Evolutionary conservation across 2,329 filamentous ascomycete genomes (phyloP).

Genomic region (Neonectria sp.): DNA sequence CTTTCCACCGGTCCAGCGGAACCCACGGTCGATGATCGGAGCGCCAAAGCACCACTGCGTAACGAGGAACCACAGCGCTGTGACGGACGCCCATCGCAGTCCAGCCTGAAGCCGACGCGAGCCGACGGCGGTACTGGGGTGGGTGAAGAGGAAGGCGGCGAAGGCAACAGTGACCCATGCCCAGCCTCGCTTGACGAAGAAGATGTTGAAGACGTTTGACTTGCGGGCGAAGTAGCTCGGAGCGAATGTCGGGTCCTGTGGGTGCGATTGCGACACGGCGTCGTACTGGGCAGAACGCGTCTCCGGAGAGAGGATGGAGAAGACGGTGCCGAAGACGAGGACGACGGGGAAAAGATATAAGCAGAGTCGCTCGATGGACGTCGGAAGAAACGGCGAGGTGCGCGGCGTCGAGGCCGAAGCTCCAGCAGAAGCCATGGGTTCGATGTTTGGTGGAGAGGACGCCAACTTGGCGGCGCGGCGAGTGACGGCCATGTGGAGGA

Average conservation of each 20-base stretch:
- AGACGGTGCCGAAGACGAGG: conserved; percentile 86
- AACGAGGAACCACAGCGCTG: conserved; percentile 84
- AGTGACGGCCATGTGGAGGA: conserved; percentile 46
- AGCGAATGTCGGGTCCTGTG: conserved; percentile 66
- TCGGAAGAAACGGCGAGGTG: conserved; percentile 76
- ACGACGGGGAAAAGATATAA: conserved; percentile 83
- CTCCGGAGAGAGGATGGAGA: conserved; percentile 82
- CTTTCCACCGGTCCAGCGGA: conserved; percentile 88
- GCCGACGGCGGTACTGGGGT: conserved; percentile 67
- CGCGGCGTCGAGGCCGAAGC: conserved; percentile 50
- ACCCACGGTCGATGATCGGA: conserved; percentile 89
- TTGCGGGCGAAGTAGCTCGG: conserved; percentile 96
- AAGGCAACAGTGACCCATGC: conserved; percentile 88
- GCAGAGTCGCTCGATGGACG: conserved; percentile 74
- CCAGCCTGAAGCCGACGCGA: conserved; percentile 68
- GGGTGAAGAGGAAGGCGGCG: conserved; percentile 76
- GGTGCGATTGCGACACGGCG: conserved; percentile 73
- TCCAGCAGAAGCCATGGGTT: conserved; percentile 31
- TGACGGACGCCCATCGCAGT: conserved; percentile 80
- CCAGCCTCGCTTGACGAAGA: conserved; percentile 98
- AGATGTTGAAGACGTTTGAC: conserved; percentile 89
- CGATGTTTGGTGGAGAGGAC: conserved; percentile 19
- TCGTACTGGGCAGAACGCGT: conserved; percentile 77
- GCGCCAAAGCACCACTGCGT: conserved; percentile 99
- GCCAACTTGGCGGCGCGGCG: conserved; percentile 44